These are phyloP conservation scores for Polyporus arcularius DNA, from an alignment of 768 basidiomycete species.

Conservation along the genomic window DNA sequence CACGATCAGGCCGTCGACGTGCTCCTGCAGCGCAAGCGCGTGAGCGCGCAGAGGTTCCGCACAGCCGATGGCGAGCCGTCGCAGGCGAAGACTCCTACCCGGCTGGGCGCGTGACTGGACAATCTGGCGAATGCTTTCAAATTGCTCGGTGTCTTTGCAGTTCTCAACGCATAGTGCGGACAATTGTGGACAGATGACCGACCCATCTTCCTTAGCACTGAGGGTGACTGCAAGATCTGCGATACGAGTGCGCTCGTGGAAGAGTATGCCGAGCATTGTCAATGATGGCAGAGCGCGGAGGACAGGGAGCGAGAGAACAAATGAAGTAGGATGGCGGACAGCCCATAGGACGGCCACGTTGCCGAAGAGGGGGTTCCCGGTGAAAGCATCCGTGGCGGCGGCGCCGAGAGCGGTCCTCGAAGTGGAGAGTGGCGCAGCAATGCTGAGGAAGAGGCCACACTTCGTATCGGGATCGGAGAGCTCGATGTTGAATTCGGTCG, in stretches of 20 bases:
- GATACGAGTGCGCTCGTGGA: background rate
- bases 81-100: background rate
- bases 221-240: background rate
- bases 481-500: background rate
- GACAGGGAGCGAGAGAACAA: background rate
- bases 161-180: background rate
- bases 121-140: background rate
- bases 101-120: background rate
- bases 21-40: background rate
- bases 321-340: background rate
- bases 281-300: background rate
- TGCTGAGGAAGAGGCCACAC: constrained; percentile 2
- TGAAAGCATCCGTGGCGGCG: background rate
- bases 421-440: background rate
- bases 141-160: background rate
- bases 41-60: background rate
- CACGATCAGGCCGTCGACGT: background rate
- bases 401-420: background rate
- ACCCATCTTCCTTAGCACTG: background rate
- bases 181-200: background rate
- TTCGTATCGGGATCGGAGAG: background rate
- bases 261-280: background rate
- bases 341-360: background rate
- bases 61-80: background rate
- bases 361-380: constrained; percentile 1